Percentiles rank a stretch among this genome's conserved stretches.
Evolutionary conservation across 2,329 filamentous ascomycete species (phyloP).

Genomic region (Hortaea werneckii): DNA sequence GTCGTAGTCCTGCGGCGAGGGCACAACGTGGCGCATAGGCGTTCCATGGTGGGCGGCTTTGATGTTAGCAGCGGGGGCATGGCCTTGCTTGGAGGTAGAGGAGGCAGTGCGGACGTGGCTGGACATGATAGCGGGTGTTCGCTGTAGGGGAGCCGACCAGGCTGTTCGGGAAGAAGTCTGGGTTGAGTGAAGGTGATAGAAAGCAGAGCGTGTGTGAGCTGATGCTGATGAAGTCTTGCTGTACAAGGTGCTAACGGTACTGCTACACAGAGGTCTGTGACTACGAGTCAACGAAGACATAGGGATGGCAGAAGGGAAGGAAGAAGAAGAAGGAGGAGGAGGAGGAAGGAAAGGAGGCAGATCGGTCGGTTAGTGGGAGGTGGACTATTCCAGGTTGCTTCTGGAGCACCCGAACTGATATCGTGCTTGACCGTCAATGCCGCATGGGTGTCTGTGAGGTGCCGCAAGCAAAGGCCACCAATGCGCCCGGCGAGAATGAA

Average conservation of each 20-base stretch:
- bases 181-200: background rate
- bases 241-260: background rate
- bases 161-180: background rate
- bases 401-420: background rate
- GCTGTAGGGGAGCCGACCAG: constrained; percentile 1
- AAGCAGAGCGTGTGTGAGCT: background rate
- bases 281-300: background rate
- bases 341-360: too few relatives aligned
- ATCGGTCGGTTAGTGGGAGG: too few relatives aligned
- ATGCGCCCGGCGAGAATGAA: too few relatives aligned
- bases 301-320: too few relatives aligned
- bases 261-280: background rate
- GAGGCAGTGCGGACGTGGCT: background rate
- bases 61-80: constrained; percentile 23
- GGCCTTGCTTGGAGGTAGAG: background rate
- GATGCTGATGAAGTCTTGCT: background rate
- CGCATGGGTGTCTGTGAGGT: too few relatives aligned
- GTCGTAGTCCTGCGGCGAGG: constrained; percentile 33
- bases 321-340: too few relatives aligned
- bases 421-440: background rate
- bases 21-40: constrained; percentile 18
- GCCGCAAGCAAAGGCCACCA: too few relatives aligned
- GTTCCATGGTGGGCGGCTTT: constrained; percentile 22
- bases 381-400: too few relatives aligned
- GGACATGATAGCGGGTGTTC: background rate